Evolutionary conservation across 2,329 filamentous ascomycete genomes (phyloP).

Genomic region (Botrytis porri): DNA sequence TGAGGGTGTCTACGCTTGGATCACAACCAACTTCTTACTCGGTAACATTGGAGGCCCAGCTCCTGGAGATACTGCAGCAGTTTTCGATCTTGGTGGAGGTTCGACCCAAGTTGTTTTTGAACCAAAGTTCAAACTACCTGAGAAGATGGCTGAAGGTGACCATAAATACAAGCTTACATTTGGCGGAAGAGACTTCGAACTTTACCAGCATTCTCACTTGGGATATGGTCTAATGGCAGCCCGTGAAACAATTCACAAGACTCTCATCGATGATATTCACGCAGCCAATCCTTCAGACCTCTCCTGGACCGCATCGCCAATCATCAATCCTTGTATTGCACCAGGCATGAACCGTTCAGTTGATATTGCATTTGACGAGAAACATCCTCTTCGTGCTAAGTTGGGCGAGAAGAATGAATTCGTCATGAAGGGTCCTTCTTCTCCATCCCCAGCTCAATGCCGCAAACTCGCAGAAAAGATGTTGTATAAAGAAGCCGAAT

Average conservation of each 20-base stretch:
- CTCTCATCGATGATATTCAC: slow-evolving; percentile 69
- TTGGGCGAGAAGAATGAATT: slow-evolving; percentile 60
- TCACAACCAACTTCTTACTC: slow-evolving; percentile 96
- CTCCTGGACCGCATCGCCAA: slow-evolving; percentile 66
- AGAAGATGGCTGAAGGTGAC: slow-evolving; percentile 81
- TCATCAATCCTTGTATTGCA: slow-evolving; percentile 82
- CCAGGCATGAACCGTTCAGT: slow-evolving; percentile 75
- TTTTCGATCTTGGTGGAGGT: slow-evolving; percentile 94
- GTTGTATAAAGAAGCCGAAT: slow-evolving; percentile 79
- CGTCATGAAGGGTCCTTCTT: slow-evolving; percentile 82
- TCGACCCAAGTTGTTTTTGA: slow-evolving; percentile 99
- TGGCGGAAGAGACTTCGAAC: slow-evolving; percentile 82
- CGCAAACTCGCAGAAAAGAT: slow-evolving; percentile 88
- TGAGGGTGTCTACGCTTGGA: slow-evolving; percentile 98
- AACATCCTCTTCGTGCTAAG: slow-evolving; percentile 53
- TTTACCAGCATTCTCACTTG: slow-evolving; percentile 98
- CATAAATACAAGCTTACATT: slow-evolving; percentile 94
- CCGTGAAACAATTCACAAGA: slow-evolving; percentile 77
- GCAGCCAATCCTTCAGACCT: slow-evolving; percentile 57
- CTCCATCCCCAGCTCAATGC: slow-evolving; percentile 78
- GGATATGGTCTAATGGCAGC: slow-evolving; percentile 96
- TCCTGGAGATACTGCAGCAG: slow-evolving; percentile 83
- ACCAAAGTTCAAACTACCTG: slow-evolving; percentile 89
- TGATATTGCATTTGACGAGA: slow-evolving; percentile 65
- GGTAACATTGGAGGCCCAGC: slow-evolving; percentile 96